phyloP scores from a whole-genome alignment of 257 asterid species.

The Scutellaria galericulata region DNA sequence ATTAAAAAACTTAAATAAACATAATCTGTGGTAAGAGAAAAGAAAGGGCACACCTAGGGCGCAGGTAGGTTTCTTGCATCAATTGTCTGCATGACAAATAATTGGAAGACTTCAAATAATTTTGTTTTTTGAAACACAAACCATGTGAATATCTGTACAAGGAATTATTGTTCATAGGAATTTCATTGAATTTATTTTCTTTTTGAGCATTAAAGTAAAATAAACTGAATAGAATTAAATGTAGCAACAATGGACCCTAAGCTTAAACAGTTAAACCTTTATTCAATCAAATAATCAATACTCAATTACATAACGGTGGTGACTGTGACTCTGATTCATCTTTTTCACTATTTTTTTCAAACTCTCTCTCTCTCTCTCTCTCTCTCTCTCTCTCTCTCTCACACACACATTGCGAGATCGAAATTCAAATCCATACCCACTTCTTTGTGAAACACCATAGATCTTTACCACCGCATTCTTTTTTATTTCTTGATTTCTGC shows the following conservation, averaged over 20 bases:
- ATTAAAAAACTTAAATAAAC: too few species aligned
- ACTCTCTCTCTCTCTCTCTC: constrained; percentile 28
- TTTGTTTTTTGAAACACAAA: neutral
- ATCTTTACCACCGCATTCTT: constrained; percentile 36
- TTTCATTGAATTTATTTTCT: constrained; percentile 3
- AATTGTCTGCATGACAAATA: constrained; percentile 5
- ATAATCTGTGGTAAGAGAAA: too few species aligned
- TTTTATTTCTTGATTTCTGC: neutral
- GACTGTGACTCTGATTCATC: constrained; percentile 13
- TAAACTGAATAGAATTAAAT: constrained; percentile 25
- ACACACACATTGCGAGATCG: constrained; percentile 33
- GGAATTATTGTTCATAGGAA: constrained; percentile 26
- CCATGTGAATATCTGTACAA: constrained; percentile 18
- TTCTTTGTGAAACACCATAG: constrained; percentile 34
- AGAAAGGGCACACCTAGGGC: neutral
- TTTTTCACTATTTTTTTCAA: constrained; percentile 28
- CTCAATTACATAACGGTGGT: constrained; percentile 32
- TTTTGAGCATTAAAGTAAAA: neutral
- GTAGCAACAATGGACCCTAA: neutral
- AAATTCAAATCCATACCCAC: constrained; percentile 44
- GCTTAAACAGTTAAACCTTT: neutral
- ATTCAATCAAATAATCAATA: constrained; percentile 26
- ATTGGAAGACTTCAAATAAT: constrained; percentile 25
- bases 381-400: neutral
- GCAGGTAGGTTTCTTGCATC: neutral